phyloP scores from a whole-genome alignment of 495 filamentous ascomycete genomes.

The Cercophora scortea region DNA sequence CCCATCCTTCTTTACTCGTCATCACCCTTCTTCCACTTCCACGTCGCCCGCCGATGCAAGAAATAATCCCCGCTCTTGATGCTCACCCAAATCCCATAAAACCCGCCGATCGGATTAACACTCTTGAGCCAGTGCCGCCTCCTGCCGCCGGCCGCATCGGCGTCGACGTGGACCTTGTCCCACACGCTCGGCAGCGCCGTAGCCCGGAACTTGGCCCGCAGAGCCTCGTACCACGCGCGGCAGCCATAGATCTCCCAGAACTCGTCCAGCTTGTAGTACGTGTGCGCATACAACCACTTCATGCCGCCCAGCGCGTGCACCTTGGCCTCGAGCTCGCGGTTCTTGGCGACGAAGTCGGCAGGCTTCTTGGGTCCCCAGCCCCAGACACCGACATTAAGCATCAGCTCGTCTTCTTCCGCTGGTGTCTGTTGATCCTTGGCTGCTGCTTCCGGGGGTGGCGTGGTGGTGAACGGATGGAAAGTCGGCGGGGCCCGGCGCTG shows the following conservation, averaged over 20 bases:
- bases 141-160: constrained; percentile 16
- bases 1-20: neutral
- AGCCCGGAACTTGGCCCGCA: constrained; percentile 46
- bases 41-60: constrained; percentile 41
- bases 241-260: constrained; percentile 51
- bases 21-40: constrained; percentile 36
- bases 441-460: constrained; percentile 1
- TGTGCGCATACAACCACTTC: constrained; percentile 57
- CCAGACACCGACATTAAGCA: constrained; percentile 52
- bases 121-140: constrained; percentile 29
- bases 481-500: constrained; percentile 32
- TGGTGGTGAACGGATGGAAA: constrained; percentile 39
- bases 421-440: neutral
- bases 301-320: constrained; percentile 58
- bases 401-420: constrained; percentile 23
- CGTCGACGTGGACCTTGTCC: constrained; percentile 46
- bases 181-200: constrained; percentile 45
- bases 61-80: constrained; percentile 49
- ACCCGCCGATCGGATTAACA: constrained; percentile 42
- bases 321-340: constrained; percentile 57
- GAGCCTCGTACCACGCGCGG: constrained; percentile 40
- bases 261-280: constrained; percentile 47
- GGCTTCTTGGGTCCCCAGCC: constrained; percentile 38
- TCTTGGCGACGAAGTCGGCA: constrained; percentile 42
- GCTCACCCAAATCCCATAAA: constrained; percentile 49